phyloP scores from a whole-genome alignment of 1,284 basidiomycete species.

The Albatrellus sp. region DNA sequence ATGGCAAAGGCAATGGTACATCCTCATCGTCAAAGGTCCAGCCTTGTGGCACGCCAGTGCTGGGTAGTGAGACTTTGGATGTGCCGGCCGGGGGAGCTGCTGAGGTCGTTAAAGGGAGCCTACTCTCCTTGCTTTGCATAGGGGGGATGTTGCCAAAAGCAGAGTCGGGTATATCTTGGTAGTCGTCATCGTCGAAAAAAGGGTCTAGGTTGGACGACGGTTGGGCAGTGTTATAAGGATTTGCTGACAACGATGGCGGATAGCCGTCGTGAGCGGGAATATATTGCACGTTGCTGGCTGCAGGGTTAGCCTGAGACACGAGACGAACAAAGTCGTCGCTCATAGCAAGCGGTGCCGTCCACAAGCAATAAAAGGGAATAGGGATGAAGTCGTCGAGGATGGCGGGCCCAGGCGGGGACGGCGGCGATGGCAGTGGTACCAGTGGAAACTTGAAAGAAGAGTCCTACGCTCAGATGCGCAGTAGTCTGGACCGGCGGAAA shows the following conservation, averaged over 20 bases:
- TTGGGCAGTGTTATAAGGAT: slow-evolving; percentile 21
- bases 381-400: not conserved
- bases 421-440: not conserved
- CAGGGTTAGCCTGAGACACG: slow-evolving; percentile 63
- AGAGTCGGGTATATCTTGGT: slow-evolving; percentile 41
- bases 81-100: slow-evolving; percentile 52
- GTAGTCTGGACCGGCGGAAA: no score
- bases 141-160: slow-evolving; percentile 43
- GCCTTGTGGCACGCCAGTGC: slow-evolving; percentile 39
- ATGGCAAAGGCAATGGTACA: slow-evolving; percentile 31
- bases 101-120: slow-evolving; percentile 41
- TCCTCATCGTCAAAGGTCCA: slow-evolving; percentile 63
- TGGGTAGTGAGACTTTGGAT: slow-evolving; percentile 29
- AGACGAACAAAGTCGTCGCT: slow-evolving; percentile 64
- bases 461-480: not conserved
- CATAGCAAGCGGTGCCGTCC: slow-evolving; percentile 23
- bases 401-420: not conserved
- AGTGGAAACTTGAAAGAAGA: not conserved
- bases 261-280: slow-evolving; percentile 44
- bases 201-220: slow-evolving; percentile 40
- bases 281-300: slow-evolving; percentile 29
- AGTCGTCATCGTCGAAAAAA: slow-evolving; percentile 71
- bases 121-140: slow-evolving; percentile 63
- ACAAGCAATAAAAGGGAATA: not conserved
- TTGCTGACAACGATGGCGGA: slow-evolving; percentile 30